These are phyloP conservation scores for Moricandia moricandioides DNA, from an alignment of 345 rosid genomes.

Conservation along the genomic window DNA sequence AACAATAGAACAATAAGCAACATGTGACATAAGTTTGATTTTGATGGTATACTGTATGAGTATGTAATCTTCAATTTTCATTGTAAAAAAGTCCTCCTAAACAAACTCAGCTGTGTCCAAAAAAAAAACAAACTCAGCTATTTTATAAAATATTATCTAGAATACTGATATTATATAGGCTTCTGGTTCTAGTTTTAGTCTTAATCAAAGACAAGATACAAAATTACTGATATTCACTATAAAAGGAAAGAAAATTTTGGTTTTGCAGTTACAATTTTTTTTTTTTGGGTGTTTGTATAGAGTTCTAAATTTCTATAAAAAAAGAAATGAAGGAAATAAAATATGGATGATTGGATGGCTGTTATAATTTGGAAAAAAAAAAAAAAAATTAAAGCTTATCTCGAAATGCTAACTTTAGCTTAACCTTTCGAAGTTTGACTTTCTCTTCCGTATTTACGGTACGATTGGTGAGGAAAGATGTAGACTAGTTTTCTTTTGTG, in stretches of 20 bases:
- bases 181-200: neutral
- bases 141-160: neutral
- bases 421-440: conserved; percentile 10
- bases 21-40: neutral
- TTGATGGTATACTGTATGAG: neutral
- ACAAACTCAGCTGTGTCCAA: neutral
- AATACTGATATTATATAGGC: neutral
- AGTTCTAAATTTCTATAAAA: neutral
- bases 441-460: neutral
- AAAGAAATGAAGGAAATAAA: neutral
- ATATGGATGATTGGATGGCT: neutral
- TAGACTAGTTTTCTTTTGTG: neutral
- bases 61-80: neutral
- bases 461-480: neutral
- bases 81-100: neutral
- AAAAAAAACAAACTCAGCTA: neutral
- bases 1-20: neutral
- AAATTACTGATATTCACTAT: neutral
- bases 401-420: neutral
- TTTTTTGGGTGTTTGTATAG: neutral
- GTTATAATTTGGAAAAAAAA: neutral
- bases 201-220: neutral
- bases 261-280: too few species aligned
- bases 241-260: neutral
- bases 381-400: neutral